phyloP scores from a whole-genome alignment of 441 rosid genomes.

The Viola pubescens region DNA sequence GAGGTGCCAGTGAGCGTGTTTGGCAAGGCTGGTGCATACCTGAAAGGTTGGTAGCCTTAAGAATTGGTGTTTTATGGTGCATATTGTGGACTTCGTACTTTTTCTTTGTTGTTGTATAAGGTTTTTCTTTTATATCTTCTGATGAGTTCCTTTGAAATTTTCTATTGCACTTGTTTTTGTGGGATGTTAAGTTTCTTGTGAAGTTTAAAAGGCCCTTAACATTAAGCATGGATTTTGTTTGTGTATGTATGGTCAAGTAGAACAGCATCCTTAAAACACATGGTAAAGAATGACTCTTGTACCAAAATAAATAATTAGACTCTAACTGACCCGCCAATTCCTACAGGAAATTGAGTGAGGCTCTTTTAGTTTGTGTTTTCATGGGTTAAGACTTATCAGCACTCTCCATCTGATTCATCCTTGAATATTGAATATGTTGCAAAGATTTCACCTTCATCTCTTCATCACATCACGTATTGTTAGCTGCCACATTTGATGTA shows the following conservation, averaged over 20 bases:
- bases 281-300: no score
- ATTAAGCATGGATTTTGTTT: background rate
- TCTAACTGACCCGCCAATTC: no score
- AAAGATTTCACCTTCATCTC: conserved; percentile 5
- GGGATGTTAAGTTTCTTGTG: background rate
- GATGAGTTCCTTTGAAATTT: background rate
- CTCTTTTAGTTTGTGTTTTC: background rate
- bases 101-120: background rate
- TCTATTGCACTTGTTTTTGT: background rate
- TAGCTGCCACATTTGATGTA: background rate
- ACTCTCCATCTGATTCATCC: background rate
- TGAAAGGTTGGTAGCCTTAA: conserved; percentile 48
- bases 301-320: no score
- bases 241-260: no score
- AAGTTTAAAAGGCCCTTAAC: background rate
- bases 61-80: background rate
- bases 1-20: conserved; percentile 71
- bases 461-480: conserved; percentile 2
- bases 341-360: no score
- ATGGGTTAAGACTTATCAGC: background rate
- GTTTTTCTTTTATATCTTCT: background rate
- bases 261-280: no score
- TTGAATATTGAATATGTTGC: conserved; percentile 1
- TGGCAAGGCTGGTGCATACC: conserved; percentile 68
- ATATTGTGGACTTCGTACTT: background rate